These are phyloP conservation scores for Fusarium miscanthi DNA, from an alignment of 2,329 filamentous ascomycete species.

Conservation along the genomic window DNA sequence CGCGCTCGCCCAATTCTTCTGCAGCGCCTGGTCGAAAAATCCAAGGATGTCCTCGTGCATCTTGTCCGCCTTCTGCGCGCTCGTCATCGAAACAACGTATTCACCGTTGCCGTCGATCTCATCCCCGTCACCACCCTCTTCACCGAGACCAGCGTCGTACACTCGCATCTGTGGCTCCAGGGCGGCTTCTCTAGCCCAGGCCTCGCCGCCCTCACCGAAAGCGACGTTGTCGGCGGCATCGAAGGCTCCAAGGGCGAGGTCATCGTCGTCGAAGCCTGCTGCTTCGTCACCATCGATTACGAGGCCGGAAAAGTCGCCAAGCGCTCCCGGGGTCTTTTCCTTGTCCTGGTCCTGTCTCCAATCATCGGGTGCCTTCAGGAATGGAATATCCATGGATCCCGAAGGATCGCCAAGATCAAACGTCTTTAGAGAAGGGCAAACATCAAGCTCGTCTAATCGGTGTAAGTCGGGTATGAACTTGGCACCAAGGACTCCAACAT, in stretches of 20 bases:
- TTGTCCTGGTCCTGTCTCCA: conserved; percentile 79
- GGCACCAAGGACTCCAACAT: conserved; percentile 77
- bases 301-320: conserved; percentile 79
- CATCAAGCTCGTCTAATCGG: conserved; percentile 83
- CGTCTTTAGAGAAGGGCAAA: conserved; percentile 93
- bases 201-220: conserved; percentile 96
- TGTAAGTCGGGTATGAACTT: conserved; percentile 89
- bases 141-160: conserved; percentile 73
- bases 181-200: conserved; percentile 91
- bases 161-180: conserved; percentile 87
- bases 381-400: conserved; percentile 88
- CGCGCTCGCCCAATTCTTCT: conserved; percentile 98
- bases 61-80: conserved; percentile 70
- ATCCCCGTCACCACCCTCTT: conserved; percentile 58
- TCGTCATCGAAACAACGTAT: conserved; percentile 83
- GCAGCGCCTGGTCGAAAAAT: conserved; percentile 95
- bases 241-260: conserved; percentile 77
- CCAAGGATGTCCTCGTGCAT: conserved; percentile 94
- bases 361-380: conserved; percentile 88
- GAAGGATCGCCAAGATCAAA: conserved; percentile 91
- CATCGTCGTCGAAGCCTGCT: conserved; percentile 77
- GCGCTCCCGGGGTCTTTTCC: conserved; percentile 63
- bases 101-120: conserved; percentile 68
- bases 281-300: conserved; percentile 89
- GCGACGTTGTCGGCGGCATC: conserved; percentile 79